Evolutionary conservation across 192 early-diverging fungal genomes (phyloP).

Genomic region (Coemansia sp.): DNA sequence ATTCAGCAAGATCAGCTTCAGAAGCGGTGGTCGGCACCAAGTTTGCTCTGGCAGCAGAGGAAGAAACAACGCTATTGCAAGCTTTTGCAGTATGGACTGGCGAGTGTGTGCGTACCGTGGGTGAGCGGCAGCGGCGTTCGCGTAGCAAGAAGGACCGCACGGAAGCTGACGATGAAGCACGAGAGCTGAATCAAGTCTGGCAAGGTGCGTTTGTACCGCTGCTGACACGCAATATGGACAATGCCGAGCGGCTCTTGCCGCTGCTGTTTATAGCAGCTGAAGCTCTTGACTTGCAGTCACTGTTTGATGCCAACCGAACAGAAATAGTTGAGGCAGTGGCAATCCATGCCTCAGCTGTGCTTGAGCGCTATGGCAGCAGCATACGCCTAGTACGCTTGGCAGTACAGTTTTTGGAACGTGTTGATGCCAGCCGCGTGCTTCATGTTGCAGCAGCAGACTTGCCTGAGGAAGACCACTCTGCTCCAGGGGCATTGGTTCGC

Average conservation of each 20-base stretch:
- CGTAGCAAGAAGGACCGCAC: conserved; percentile 31
- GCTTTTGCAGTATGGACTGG: conserved; percentile 29
- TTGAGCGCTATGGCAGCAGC: conserved; percentile 32
- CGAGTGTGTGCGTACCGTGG: conserved; percentile 12
- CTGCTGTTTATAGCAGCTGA: conserved; percentile 27
- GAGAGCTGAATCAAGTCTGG: conserved; percentile 20
- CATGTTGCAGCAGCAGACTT: neutral
- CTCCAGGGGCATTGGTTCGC: conserved; percentile 15
- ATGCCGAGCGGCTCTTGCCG: conserved; percentile 21
- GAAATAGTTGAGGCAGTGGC: conserved; percentile 15
- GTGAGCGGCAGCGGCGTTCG: conserved; percentile 19
- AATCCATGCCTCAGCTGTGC: conserved; percentile 10
- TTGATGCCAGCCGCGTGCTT: conserved; percentile 35
- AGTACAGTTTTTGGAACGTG: conserved; percentile 28
- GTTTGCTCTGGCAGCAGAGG: conserved; percentile 24
- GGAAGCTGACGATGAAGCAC: conserved; percentile 16
- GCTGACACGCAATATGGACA: conserved; percentile 37
- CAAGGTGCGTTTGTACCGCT: conserved; percentile 27
- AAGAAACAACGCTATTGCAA: conserved; percentile 44
- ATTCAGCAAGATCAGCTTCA: conserved; percentile 12
- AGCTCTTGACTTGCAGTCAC: conserved; percentile 34
- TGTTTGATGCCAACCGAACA: conserved; percentile 37
- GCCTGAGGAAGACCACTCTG: neutral
- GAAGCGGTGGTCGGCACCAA: neutral
- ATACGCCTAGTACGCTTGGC: conserved; percentile 30